Evolutionary conservation across 495 filamentous ascomycete species (phyloP), one percentile per base, ranked within the genome.

Genomic region (Lasiosphaeria ovina): DNA sequence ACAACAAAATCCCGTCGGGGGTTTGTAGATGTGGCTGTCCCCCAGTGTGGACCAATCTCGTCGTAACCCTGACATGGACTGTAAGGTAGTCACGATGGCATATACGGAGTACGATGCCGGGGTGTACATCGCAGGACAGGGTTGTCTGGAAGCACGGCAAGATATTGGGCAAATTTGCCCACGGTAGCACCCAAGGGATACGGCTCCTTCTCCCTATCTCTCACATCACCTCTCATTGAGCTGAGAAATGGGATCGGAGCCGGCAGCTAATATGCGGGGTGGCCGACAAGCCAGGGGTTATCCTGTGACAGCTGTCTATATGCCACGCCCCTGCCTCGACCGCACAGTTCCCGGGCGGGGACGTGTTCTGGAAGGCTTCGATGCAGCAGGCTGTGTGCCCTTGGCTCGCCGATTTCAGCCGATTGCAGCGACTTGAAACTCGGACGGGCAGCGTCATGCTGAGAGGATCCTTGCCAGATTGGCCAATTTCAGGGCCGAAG

Each of bases 351-450:
- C 53, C 11, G 17, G 24, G 9, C 35, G 14, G 7, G 17, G 14
- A n/a, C 14, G 44, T 11, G 12, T 55, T 55, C 53, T 55, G 14
- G 53, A 55, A 55, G 53, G n/a, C 53, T 55, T 55, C 53, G n/a
- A 31, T 55, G 53, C 53, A 55, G 42, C 53, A 1, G 2, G 44
- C 16, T 11, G 44, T 9, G 12, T n/a, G 16, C 16, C 44, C 44
- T 14, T 47, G 44, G 16, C 24, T 24, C 24, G 24, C 24, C 24
- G 24, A 24, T 24, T 24, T 0, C 24, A 24, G 24, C 24, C 24
- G 24, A 24, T 24, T 24, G 24, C 24, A 24, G 24, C 24, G 24
- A 24, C 24, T 24, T 47, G 44, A 47, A 47, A 47, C 44, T n/a
- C 11, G 24, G 44, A 47, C 11, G 44, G 44, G 44, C 12, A 47